Percentiles rank a stretch among this genome's conserved stretches.
Evolutionary conservation across 371 early-diverging fungal species (phyloP).

Genomic region (Choanephora cucurbitarum): DNA sequence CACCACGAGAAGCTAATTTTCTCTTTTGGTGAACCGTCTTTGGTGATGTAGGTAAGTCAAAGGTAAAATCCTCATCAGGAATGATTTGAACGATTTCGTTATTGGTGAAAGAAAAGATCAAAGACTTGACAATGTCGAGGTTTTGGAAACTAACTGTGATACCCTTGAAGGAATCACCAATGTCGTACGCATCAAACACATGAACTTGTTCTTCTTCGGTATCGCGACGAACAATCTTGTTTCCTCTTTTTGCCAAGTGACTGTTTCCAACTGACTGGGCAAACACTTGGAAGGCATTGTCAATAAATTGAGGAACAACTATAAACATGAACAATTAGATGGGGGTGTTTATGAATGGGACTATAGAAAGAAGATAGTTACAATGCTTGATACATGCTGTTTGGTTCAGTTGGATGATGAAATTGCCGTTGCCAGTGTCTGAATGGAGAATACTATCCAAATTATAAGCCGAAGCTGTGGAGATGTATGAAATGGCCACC

Average conservation of each 20-base stretch:
- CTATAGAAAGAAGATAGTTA: slow-evolving; percentile 11
- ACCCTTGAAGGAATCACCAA: slow-evolving; percentile 36
- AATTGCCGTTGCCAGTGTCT: slow-evolving; percentile 27
- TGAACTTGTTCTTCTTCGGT: slow-evolving; percentile 26
- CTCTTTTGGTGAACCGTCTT: slow-evolving; percentile 19
- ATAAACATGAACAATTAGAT: slow-evolving; percentile 4
- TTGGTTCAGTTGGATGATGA: slow-evolving; percentile 34
- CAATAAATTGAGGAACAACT: slow-evolving; percentile 37
- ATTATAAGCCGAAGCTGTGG: too few relatives aligned
- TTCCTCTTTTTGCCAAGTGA: slow-evolving; percentile 15
- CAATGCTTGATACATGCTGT: slow-evolving; percentile 33
- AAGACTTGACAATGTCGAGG: slow-evolving; percentile 20
- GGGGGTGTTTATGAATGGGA: not conserved
- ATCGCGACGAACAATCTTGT: slow-evolving; percentile 22
- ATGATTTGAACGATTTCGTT: slow-evolving; percentile 33
- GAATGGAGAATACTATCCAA: too few relatives aligned
- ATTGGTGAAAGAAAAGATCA: slow-evolving; percentile 10
- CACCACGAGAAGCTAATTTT: not conserved
- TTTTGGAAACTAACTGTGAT: slow-evolving; percentile 36
- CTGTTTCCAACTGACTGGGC: slow-evolving; percentile 8
- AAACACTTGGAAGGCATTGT: slow-evolving; percentile 28
- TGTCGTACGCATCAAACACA: slow-evolving; percentile 32
- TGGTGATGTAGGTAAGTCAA: slow-evolving; percentile 28
- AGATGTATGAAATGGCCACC: too few relatives aligned
- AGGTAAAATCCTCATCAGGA: slow-evolving; percentile 43